Evolutionary conservation across 495 filamentous ascomycete genomes (phyloP), one percentile per base, ranked within the genome.

Genomic region (Entonaema liquescens): DNA sequence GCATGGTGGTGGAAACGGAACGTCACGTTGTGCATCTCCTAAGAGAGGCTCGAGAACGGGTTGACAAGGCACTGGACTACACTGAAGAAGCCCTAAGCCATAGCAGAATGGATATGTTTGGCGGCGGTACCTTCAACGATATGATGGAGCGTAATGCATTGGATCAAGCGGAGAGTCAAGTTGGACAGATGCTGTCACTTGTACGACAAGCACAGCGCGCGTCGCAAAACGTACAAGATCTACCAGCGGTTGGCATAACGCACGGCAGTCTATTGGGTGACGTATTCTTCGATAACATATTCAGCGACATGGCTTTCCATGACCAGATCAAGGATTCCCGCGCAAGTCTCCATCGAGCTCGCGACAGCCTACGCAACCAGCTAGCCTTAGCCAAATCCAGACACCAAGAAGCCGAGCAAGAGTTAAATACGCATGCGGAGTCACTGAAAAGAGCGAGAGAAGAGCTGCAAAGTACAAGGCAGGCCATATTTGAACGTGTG

Each of bases 201-300:
- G 72, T 79, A 17, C 63, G 61, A 19, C 78, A 81, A 40, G 78
- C 78, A 1, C 77, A 80, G 69, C 70, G 72, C 38, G 77, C 81
- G 50, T 76, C 80, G 1, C 62, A 61, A 19, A 66, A 73, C 7
- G 78, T 82, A 0, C 33, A 59, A 23, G 57, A 70, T 8, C 59
- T 81, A n/a, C 81, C 82, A 1, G 23, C 42, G 0, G 64, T 80
- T 11, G 44, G 60, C 11, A 81, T 85, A 53, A 77, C 76, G 2
- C 68, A 77, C 17, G 79, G 79, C 8, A 77, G 74, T 56, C 65
- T 84, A 31, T 70, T 84, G 70, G 68, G 75, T 19, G 82, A 84
- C 62, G 68, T 85, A 1, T 68, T 84, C 26, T 85, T 84, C 59
- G 81, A 85, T 68, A 84, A 84, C 50, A 76, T 85, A 50, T 83